phyloP scores from a whole-genome alignment of 169 alveolate genomes.

The Plasmodium vivax region DNA sequence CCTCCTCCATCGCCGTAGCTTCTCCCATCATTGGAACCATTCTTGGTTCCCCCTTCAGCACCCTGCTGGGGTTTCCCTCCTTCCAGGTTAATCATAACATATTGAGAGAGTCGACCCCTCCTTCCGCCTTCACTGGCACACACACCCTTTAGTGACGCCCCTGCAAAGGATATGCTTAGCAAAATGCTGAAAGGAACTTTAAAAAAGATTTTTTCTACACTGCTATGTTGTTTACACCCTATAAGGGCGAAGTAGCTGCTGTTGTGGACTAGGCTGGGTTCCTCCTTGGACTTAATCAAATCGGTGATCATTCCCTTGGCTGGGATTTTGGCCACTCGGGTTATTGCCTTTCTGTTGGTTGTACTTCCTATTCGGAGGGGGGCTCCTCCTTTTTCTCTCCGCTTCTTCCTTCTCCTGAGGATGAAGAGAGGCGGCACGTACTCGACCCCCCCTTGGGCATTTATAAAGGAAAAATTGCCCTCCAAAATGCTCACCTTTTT shows the following conservation, averaged over 20 bases:
- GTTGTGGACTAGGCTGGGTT: neutral
- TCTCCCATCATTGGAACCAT: neutral
- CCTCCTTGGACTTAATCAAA: neutral
- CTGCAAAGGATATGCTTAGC: neutral
- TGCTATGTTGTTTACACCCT: constrained; percentile 25
- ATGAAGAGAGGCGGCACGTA: constrained; percentile 28
- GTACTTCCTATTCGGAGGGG: neutral
- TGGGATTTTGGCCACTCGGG: constrained; percentile 6
- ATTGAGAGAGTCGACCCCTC: neutral
- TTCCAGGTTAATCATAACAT: neutral
- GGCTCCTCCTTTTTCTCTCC: neutral
- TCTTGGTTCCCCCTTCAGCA: neutral
- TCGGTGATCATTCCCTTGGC: constrained; percentile 23
- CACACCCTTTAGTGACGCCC: neutral
- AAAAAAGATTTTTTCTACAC: constrained; percentile 2
- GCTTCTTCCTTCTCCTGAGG: neutral
- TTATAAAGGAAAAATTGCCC: constrained; percentile 20
- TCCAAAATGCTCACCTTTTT: constrained; percentile 52
- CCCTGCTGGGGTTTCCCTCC: neutral
- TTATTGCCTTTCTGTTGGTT: neutral
- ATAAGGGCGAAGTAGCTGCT: constrained; percentile 16
- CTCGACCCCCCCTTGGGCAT: constrained; percentile 31
- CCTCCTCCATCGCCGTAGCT: neutral
- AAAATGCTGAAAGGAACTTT: neutral
- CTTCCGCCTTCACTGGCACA: neutral